Evolutionary conservation across 1,139 yeast species (phyloP), one percentile per base, ranked within the genome.

Genomic region (Meyerozyma guilliermondii): DNA sequence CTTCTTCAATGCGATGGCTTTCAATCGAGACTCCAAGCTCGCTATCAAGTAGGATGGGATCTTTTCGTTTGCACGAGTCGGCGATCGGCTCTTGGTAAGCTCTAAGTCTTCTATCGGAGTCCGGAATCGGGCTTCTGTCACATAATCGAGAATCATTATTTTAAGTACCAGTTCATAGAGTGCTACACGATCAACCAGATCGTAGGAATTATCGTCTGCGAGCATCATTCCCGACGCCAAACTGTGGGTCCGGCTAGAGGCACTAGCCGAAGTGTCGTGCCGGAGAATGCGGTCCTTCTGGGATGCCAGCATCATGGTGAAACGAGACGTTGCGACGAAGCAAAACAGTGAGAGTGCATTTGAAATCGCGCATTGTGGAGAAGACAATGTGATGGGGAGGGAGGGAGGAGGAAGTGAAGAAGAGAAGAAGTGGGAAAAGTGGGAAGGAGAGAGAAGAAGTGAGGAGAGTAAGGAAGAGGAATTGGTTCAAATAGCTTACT

Each of bases 41-140:
- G 74, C 62, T 8, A 78, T 57, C 13, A 77, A 62, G 40, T 74
- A 73, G 22, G 70, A 60, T 2, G 88, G 84, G 29, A 81, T 51
- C 44, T 53, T 60, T 23, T 56, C 35, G 14, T 10, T 20, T 40
- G 14, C 31, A 40, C 8, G 42, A 14, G 31, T 43, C 44, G 28
- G 42, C 22, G 22, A 49, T 34, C 38, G 52, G 48, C 45, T 45
- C 39, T 42, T 43, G 34, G 37, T 29, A 10, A 39, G 48, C 20
- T 43, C 47, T n/a, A 43, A 35, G 13, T 37, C 41, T 20, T 41
- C 41, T 11, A 65, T 58, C 1, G 76, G 75, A 4, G 72, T 68
- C 41, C 71, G 58, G 59, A 80, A 81, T 28, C 86, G 58, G 4
- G 82, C 83, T 54, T 80, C 85, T 47, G 74, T 77, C 44, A 73